Evolutionary conservation across 169 alveolate species (phyloP).

Genomic region (Plasmodium vivax): DNA sequence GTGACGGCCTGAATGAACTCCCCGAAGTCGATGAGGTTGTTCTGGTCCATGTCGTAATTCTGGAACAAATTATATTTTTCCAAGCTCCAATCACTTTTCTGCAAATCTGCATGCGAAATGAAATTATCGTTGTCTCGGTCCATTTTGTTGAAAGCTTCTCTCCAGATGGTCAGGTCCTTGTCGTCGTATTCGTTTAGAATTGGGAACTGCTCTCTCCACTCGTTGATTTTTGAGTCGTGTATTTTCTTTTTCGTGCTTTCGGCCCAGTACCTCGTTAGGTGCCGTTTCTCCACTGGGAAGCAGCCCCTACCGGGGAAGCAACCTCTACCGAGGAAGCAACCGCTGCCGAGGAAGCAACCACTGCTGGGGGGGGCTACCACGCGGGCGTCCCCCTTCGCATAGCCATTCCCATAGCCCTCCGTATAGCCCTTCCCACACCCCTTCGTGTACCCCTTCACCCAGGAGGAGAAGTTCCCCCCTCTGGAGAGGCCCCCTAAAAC

Average conservation of each 20-base stretch:
- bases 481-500: background rate
- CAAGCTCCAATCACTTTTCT: conserved; percentile 77
- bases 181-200: conserved; percentile 60
- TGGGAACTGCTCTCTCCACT: conserved; percentile 65
- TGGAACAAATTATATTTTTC: conserved; percentile 62
- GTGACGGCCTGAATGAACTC: conserved; percentile 80
- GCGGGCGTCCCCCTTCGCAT: no score
- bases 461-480: background rate
- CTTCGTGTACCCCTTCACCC: background rate
- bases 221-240: conserved; percentile 69
- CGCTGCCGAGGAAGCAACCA: no score
- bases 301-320: no score
- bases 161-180: conserved; percentile 75
- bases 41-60: conserved; percentile 78
- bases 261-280: conserved; percentile 62
- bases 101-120: conserved; percentile 81
- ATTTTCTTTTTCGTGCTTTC: conserved; percentile 64
- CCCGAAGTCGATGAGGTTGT: conserved; percentile 81
- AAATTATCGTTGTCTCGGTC: conserved; percentile 77
- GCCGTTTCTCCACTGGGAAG: background rate
- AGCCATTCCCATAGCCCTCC: no score
- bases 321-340: no score
- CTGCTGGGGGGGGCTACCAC: no score
- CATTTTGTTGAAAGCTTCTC: conserved; percentile 75
- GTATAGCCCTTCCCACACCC: no score